These are phyloP conservation scores for Aegilops bicornis DNA, from an alignment of 176 grass and related monocot genomes.

Conservation along the genomic window DNA sequence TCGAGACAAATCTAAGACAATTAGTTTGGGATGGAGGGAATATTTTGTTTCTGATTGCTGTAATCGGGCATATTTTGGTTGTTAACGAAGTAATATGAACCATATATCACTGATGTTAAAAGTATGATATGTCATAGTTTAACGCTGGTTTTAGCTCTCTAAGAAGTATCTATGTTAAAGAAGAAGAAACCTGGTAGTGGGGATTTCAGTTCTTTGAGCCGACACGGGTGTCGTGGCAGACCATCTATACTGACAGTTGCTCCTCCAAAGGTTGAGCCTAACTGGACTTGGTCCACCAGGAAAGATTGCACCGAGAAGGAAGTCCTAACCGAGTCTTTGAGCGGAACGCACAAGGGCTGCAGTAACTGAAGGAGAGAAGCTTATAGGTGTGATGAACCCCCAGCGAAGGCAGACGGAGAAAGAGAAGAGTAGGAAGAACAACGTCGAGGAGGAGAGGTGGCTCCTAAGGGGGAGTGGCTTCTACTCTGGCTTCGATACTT, in stretches of 20 bases:
- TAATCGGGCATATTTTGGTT: constrained; percentile 19
- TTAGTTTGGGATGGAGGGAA: too few relatives aligned
- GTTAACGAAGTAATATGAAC: not conserved
- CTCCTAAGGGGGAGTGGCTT: constrained; percentile 72
- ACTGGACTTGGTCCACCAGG: constrained; percentile 88
- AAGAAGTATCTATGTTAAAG: constrained; percentile 48
- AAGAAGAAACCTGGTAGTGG: constrained; percentile 71
- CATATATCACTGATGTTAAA: not conserved
- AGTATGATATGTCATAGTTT: constrained; percentile 24
- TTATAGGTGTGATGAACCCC: constrained; percentile 37
- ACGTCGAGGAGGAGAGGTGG: constrained; percentile 95
- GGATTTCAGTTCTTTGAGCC: constrained; percentile 75
- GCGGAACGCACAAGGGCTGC: constrained; percentile 54
- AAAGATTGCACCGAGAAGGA: constrained; percentile 48
- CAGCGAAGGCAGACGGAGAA: constrained; percentile 37
- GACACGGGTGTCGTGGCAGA: constrained; percentile 73
- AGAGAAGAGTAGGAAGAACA: constrained; percentile 83
- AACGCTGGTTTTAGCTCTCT: constrained; percentile 45
- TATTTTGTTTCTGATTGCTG: constrained; percentile 10
- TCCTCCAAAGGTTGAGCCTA: constrained; percentile 55
- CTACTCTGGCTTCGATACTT: constrained; percentile 93
- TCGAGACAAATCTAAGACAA: too few relatives aligned
- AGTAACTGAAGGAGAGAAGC: constrained; percentile 57
- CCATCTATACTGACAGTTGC: constrained; percentile 73
- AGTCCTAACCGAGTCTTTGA: constrained; percentile 52